Conservation (phyloP, 805 yeast genomes). For the Saitoella complicata region DNA sequence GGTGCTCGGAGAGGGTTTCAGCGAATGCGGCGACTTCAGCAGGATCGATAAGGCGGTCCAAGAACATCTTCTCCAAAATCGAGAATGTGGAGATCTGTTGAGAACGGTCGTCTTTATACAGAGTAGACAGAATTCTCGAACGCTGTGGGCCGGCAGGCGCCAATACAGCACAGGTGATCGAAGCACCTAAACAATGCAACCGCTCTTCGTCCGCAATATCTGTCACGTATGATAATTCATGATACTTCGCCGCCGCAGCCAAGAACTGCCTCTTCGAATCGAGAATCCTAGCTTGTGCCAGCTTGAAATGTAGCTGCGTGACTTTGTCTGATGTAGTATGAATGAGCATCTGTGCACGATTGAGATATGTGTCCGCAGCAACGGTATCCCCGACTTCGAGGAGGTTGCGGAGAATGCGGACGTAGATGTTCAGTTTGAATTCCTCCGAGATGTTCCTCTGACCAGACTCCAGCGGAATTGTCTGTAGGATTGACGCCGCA, state of each 20-base stretch:
- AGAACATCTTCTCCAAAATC: constrained; percentile 17
- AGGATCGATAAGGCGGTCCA: constrained; percentile 15
- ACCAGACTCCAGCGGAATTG: constrained; percentile 13
- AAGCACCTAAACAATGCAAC: constrained; percentile 15
- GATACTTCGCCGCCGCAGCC: constrained; percentile 19
- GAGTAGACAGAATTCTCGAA: constrained; percentile 14
- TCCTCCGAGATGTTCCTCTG: constrained; percentile 13
- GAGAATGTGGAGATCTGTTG: constrained; percentile 5
- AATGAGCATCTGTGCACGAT: constrained; percentile 15
- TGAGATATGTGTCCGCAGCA: constrained; percentile 15
- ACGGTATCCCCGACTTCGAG: constrained; percentile 11
- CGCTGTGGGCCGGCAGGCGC: constrained; percentile 22
- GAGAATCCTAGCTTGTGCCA: constrained; percentile 19
- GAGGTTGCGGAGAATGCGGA: constrained; percentile 16
- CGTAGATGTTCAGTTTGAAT: constrained; percentile 13
- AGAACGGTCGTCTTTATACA: constrained; percentile 17
- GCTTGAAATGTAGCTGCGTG: constrained; percentile 15
- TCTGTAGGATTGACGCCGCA: constrained; percentile 17
- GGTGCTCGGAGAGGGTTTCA: constrained; percentile 4
- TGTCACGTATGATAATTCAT: constrained; percentile 15
- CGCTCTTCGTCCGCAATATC: constrained; percentile 16
- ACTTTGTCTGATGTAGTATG: constrained; percentile 8
- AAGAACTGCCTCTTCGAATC: constrained; percentile 18
- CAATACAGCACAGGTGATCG: constrained; percentile 17
- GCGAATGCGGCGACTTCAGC: constrained; percentile 15